Conservation (phyloP, 371 early-diverging fungal species). For the Nematocida sp. region DNA sequence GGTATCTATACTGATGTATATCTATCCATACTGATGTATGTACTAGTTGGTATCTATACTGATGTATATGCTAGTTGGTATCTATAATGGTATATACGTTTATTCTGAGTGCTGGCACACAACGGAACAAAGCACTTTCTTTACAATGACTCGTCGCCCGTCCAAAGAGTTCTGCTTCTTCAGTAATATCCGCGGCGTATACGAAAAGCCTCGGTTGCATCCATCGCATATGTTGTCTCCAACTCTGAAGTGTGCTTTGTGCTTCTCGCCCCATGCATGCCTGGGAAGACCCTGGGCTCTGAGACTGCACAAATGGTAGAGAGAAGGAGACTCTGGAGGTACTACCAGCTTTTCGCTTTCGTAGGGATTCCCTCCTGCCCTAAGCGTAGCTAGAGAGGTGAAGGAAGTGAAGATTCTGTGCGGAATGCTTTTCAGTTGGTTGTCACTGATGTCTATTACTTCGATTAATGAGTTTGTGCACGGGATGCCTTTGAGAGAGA, state of each 20-base stretch:
- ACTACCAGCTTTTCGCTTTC: constrained; percentile 12
- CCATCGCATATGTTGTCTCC: constrained; percentile 57
- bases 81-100: too few relatives aligned
- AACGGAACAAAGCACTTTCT: constrained; percentile 42
- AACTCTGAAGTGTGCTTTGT: constrained; percentile 21
- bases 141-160: constrained; percentile 36
- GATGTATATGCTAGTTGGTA: too few relatives aligned
- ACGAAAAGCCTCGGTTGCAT: constrained; percentile 56
- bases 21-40: too few relatives aligned
- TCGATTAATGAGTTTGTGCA: constrained; percentile 38
- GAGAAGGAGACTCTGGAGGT: constrained; percentile 27
- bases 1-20: neutral
- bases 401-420: constrained; percentile 62
- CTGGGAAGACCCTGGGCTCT: neutral
- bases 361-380: constrained; percentile 59
- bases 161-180: constrained; percentile 43
- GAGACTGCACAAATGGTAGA: constrained; percentile 57
- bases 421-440: constrained; percentile 53
- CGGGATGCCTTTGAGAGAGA: constrained; percentile 30
- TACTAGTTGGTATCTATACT: neutral
- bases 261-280: constrained; percentile 10
- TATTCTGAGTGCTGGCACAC: constrained; percentile 15
- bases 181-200: constrained; percentile 46
- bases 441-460: constrained; percentile 56
- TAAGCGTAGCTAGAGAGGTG: constrained; percentile 50